A percentile compares a stretch with the other conserved stretches of the same genome.
These are phyloP conservation scores for Mollisia scopiformis DNA, from an alignment of 2,329 filamentous ascomycete genomes.

Conservation along the genomic window DNA sequence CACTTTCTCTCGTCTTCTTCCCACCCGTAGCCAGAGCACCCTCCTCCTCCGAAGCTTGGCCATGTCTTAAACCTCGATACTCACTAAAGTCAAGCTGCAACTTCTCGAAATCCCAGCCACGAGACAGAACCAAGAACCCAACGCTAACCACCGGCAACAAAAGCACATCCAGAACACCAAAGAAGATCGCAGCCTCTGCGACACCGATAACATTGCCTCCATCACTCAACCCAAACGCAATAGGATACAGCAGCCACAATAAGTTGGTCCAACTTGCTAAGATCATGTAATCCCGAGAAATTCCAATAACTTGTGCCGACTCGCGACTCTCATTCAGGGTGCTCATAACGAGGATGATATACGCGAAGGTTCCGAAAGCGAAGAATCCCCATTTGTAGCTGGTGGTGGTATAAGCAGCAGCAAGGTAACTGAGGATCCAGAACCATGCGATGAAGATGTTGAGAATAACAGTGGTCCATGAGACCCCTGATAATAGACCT, in stretches of 20 bases:
- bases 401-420: constrained; percentile 62
- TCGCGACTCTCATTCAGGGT: constrained; percentile 7
- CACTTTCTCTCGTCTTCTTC: background rate
- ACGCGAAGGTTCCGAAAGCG: constrained; percentile 53
- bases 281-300: constrained; percentile 6
- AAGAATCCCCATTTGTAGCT: constrained; percentile 71
- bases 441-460: constrained; percentile 63
- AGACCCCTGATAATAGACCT: constrained; percentile 63
- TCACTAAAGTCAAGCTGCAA: constrained; percentile 14
- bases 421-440: constrained; percentile 67
- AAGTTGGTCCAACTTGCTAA: constrained; percentile 41
- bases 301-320: constrained; percentile 8
- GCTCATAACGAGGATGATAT: constrained; percentile 54
- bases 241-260: constrained; percentile 65
- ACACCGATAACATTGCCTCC: constrained; percentile 66
- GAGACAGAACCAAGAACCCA: constrained; percentile 12
- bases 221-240: constrained; percentile 63
- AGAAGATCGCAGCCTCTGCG: constrained; percentile 69
- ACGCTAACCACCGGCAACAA: constrained; percentile 65
- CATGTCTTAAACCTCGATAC: constrained; percentile 8
- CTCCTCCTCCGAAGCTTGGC: background rate
- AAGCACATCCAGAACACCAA: constrained; percentile 65
- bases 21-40: background rate
- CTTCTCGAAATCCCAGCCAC: constrained; percentile 8
- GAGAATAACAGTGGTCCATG: constrained; percentile 63